Conservation (phyloP, 768 basidiomycete species). For the Boletus speciosus region DNA sequence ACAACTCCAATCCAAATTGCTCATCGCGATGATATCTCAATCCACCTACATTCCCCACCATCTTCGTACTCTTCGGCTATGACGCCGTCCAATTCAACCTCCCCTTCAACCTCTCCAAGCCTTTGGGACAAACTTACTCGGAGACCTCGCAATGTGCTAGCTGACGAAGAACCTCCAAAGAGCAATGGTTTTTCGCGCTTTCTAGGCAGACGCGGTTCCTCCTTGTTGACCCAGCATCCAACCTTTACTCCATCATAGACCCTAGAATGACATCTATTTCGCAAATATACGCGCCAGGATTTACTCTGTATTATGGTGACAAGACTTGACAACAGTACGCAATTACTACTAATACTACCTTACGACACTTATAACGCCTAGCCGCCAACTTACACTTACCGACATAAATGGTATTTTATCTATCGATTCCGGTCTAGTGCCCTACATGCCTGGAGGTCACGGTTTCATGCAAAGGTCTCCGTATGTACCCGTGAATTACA, state of each 20-base stretch:
- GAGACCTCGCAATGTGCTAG: conserved; percentile 8
- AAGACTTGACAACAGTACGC: neutral
- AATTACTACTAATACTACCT: neutral
- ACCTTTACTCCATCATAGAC: neutral
- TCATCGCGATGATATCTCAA: neutral
- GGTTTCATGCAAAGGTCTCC: conserved; percentile 15
- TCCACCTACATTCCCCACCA: neutral
- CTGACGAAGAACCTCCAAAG: conserved; percentile 12
- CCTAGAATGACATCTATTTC: neutral
- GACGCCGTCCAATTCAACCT: neutral
- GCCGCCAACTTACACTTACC: neutral
- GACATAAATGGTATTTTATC: no score
- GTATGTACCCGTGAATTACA: conserved; percentile 20
- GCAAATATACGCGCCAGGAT: neutral
- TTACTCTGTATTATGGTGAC: neutral
- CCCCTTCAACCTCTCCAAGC: conserved; percentile 9
- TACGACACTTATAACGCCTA: neutral
- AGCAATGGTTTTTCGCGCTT: conserved; percentile 22
- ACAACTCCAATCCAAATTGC: conserved; percentile 8
- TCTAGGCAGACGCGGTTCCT: conserved; percentile 11
- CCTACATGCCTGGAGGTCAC: neutral
- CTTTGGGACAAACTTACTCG: conserved; percentile 26
- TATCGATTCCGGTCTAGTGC: neutral
- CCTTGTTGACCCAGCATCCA: conserved; percentile 4
- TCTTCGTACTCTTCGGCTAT: neutral